These are phyloP conservation scores for Leccinum subgranulosum DNA, from an alignment of 768 basidiomycete genomes.

Conservation along the genomic window DNA sequence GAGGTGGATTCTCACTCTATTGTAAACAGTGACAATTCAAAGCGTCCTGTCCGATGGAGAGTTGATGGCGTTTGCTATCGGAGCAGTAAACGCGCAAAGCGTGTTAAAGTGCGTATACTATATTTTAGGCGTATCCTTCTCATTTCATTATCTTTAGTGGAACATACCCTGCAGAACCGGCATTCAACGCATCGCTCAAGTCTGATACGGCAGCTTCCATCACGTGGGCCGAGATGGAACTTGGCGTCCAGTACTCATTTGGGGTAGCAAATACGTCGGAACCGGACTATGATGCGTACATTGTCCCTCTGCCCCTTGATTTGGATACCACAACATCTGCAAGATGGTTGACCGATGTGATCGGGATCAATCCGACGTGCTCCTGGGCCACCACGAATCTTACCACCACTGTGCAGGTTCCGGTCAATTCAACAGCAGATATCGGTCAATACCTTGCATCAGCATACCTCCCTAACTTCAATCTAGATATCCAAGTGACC, in stretches of 20 bases:
- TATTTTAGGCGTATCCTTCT: neutral
- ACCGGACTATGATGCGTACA: slow-evolving; percentile 14
- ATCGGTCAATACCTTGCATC: slow-evolving; percentile 1
- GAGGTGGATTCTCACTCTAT: neutral
- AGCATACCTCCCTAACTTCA: slow-evolving; percentile 13
- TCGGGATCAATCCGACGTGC: slow-evolving; percentile 25
- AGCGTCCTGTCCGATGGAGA: slow-evolving; percentile 21
- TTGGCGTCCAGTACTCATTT: slow-evolving; percentile 26
- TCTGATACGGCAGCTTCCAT: slow-evolving; percentile 19
- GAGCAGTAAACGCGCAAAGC: slow-evolving; percentile 19
- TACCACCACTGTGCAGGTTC: slow-evolving; percentile 9
- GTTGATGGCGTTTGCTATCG: slow-evolving; percentile 23
- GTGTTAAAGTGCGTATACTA: slow-evolving; percentile 22
- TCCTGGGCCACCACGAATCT: slow-evolving; percentile 29
- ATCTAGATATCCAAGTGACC: slow-evolving; percentile 17
- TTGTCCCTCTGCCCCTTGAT: slow-evolving; percentile 19
- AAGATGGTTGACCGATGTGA: slow-evolving; percentile 29
- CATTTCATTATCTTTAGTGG: slow-evolving; percentile 6
- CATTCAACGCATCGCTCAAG: slow-evolving; percentile 5
- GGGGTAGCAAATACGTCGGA: slow-evolving; percentile 10
- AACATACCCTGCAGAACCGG: neutral
- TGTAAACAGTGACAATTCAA: slow-evolving; percentile 16
- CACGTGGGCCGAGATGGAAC: slow-evolving; percentile 25
- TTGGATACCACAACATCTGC: slow-evolving; percentile 16
- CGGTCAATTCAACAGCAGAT: slow-evolving; percentile 5